phyloP scores from a whole-genome alignment of 257 asterid species.

The Plantago ovata region DNA sequence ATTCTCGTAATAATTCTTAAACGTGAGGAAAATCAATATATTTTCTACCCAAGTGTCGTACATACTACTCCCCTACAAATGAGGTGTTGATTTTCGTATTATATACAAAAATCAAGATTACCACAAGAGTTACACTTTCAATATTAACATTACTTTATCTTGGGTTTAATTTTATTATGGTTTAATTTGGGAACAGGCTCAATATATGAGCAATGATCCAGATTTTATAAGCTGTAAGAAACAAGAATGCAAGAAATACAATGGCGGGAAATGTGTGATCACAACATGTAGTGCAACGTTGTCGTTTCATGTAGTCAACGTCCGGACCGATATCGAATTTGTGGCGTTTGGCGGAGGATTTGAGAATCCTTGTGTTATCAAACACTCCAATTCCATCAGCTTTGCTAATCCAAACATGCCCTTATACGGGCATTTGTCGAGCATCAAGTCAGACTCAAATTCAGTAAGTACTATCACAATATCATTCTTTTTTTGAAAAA shows the following conservation, averaged over 20 bases:
- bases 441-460: conserved; percentile 54
- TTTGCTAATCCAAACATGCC: conserved; percentile 69
- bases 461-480: conserved; percentile 40
- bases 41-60: too few species aligned
- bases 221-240: conserved; percentile 51
- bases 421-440: conserved; percentile 59
- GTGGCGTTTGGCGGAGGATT: conserved; percentile 74
- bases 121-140: too few species aligned
- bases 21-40: too few species aligned
- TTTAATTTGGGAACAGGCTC: conserved; percentile 74
- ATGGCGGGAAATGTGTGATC: conserved; percentile 33
- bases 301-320: conserved; percentile 65
- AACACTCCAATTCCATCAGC: conserved; percentile 26
- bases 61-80: too few species aligned
- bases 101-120: too few species aligned
- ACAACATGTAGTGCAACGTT: conserved; percentile 54
- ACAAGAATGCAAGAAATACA: conserved; percentile 39
- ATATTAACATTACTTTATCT: not conserved
- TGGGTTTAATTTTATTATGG: too few species aligned
- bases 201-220: conserved; percentile 60
- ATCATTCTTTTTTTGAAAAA: too few species aligned
- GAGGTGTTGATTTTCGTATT: too few species aligned
- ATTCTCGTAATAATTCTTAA: too few species aligned
- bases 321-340: conserved; percentile 70
- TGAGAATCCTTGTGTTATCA: conserved; percentile 51